Conservation (phyloP, 1,284 basidiomycete genomes). For the Waitea zeae region DNA sequence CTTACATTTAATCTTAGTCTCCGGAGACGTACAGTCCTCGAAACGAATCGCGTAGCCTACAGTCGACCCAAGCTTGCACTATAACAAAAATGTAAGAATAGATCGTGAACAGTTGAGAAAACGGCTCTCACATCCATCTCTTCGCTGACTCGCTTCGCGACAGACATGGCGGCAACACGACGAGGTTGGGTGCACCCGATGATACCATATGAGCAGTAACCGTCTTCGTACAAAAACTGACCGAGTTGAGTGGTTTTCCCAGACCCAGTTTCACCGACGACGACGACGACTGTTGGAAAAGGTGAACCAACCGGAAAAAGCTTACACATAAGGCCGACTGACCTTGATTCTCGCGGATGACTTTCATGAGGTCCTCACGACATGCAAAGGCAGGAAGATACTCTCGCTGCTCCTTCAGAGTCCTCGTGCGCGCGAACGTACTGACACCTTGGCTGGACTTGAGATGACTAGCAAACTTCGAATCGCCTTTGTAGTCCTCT, state of each 20-base stretch:
- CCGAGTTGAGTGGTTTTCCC: conserved; percentile 77
- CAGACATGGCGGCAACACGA: conserved; percentile 98
- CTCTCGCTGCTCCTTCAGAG: conserved; percentile 89
- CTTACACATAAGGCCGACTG: conserved; percentile 19
- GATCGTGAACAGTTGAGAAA: not conserved
- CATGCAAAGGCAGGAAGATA: conserved; percentile 97
- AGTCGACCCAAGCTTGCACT: conserved; percentile 75
- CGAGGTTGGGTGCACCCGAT: conserved; percentile 97
- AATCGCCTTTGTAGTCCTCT: conserved; percentile 79
- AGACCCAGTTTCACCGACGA: conserved; percentile 65
- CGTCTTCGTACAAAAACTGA: conserved; percentile 64
- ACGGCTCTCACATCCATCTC: conserved; percentile 57
- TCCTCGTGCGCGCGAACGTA: conserved; percentile 68
- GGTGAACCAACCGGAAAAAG: no score
- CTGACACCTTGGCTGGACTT: conserved; percentile 67
- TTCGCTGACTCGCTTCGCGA: conserved; percentile 96
- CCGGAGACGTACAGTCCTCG: conserved; percentile 85
- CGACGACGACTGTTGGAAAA: conserved; percentile 22
- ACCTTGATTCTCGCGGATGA: conserved; percentile 94
- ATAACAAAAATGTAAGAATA: conserved; percentile 1
- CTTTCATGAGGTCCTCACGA: conserved; percentile 81
- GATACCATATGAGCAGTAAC: conserved; percentile 45
- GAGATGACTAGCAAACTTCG: conserved; percentile 89
- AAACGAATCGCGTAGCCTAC: conserved; percentile 98
- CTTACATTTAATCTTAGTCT: conserved; percentile 91